A percentile compares a stretch with the other conserved stretches of the same genome.
Evolutionary conservation across 805 yeast species (phyloP).

Genomic region (Lipomyces yamadae): DNA sequence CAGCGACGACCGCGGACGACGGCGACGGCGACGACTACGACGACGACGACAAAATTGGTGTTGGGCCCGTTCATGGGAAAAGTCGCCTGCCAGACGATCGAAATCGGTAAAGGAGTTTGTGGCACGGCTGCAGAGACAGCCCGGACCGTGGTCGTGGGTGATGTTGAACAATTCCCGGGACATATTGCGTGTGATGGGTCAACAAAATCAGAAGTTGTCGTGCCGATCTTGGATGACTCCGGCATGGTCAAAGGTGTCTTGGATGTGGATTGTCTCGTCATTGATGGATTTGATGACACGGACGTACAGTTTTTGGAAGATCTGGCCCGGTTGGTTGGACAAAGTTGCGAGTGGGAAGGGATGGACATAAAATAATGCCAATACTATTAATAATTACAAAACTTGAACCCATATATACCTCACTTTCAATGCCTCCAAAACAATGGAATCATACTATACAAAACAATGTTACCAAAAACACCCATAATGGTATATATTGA

Average conservation of each 20-base stretch:
- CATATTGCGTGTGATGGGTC: slow-evolving; percentile 98
- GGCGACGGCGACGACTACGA: neutral
- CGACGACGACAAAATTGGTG: slow-evolving; percentile 52
- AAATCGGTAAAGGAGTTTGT: slow-evolving; percentile 86
- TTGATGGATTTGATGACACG: slow-evolving; percentile 65
- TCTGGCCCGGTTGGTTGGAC: slow-evolving; percentile 58
- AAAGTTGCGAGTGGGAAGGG: slow-evolving; percentile 57
- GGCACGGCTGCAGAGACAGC: slow-evolving; percentile 73
- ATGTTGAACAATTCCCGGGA: slow-evolving; percentile 82
- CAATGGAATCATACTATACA: neutral
- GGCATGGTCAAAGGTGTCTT: slow-evolving; percentile 68
- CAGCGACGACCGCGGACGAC: slow-evolving; percentile 43
- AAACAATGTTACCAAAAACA: neutral
- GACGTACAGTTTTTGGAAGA: slow-evolving; percentile 66
- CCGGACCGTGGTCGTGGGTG: slow-evolving; percentile 72
- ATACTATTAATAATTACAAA: no score
- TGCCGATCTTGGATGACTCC: slow-evolving; percentile 70
- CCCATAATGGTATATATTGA: neutral
- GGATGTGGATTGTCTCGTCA: slow-evolving; percentile 78
- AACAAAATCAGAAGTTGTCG: slow-evolving; percentile 83
- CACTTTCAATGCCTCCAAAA: neutral
- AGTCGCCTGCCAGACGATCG: slow-evolving; percentile 89
- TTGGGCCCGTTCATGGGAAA: slow-evolving; percentile 96
- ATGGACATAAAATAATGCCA: neutral
- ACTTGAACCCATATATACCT: neutral